A percentile compares a stretch with the other conserved stretches of the same genome.
phyloP scores from a whole-genome alignment of 768 basidiomycete species.

The Termitomyces sp. region DNA sequence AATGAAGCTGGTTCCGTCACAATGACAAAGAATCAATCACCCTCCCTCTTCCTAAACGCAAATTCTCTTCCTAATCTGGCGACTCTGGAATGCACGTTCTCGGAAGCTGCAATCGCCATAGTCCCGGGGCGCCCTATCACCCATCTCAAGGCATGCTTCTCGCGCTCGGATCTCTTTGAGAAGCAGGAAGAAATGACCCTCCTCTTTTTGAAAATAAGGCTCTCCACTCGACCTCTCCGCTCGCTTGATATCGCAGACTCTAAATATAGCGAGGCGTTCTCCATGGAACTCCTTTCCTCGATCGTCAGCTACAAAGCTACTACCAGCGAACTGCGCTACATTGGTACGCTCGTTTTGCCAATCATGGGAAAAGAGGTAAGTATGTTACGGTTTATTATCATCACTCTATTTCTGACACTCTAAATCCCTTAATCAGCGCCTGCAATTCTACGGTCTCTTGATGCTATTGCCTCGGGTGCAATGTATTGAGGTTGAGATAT shows the following conservation, averaged over 20 bases:
- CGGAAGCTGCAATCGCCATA: slow-evolving; percentile 53
- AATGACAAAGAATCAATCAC: slow-evolving; percentile 16
- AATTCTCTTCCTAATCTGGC: slow-evolving; percentile 42
- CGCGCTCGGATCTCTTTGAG: slow-evolving; percentile 37
- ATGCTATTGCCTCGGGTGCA: slow-evolving; percentile 44
- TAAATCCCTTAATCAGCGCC: slow-evolving; percentile 32
- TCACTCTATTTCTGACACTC: slow-evolving; percentile 3
- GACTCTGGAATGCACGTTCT: slow-evolving; percentile 60
- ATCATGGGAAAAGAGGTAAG: slow-evolving; percentile 48
- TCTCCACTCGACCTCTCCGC: slow-evolving; percentile 36
- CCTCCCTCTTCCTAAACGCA: slow-evolving; percentile 20
- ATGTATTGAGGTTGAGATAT: slow-evolving; percentile 59
- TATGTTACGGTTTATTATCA: slow-evolving; percentile 4
- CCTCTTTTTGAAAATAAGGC: slow-evolving; percentile 40
- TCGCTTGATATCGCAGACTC: slow-evolving; percentile 62
- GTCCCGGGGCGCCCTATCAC: slow-evolving; percentile 54
- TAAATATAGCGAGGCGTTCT: slow-evolving; percentile 47
- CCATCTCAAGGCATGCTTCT: slow-evolving; percentile 66
- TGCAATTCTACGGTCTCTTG: slow-evolving; percentile 55
- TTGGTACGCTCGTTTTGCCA: slow-evolving; percentile 62
- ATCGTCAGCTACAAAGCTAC: slow-evolving; percentile 30
- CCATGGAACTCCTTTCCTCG: slow-evolving; percentile 42
- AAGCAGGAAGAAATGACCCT: slow-evolving; percentile 47
- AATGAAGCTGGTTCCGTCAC: slow-evolving; percentile 19
- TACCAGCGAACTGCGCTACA: slow-evolving; percentile 41